Evolutionary conservation across 73 alveolate species (phyloP).

Genomic region (Breviolum minutum): DNA sequence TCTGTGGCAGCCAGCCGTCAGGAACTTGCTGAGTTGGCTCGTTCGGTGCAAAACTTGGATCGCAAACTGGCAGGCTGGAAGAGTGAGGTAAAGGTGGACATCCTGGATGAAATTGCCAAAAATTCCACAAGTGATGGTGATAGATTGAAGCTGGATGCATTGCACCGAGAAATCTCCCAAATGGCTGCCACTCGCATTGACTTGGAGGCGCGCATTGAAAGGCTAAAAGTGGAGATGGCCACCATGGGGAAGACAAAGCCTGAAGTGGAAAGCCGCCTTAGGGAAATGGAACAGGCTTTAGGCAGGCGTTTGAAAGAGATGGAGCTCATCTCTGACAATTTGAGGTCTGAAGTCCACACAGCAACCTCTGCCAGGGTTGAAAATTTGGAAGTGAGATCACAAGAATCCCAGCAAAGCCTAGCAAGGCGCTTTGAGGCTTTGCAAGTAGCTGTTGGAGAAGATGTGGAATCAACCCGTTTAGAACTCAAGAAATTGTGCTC

Average conservation of each 20-base stretch:
- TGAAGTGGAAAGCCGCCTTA: constrained; percentile 34
- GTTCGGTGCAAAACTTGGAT: constrained; percentile 64
- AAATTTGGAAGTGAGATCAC: constrained; percentile 54
- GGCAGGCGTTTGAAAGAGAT: constrained; percentile 62
- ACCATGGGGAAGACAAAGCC: constrained; percentile 67
- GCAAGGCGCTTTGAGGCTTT: constrained; percentile 76
- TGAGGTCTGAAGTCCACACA: constrained; percentile 51
- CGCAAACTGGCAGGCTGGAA: constrained; percentile 62
- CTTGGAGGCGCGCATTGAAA: constrained; percentile 53
- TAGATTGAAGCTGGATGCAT: constrained; percentile 35
- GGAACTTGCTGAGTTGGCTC: constrained; percentile 84
- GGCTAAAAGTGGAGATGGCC: constrained; percentile 81
- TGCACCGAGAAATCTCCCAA: constrained; percentile 53
- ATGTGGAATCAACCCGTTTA: constrained; percentile 71
- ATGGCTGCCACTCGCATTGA: constrained; percentile 83
- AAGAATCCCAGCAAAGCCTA: constrained; percentile 59
- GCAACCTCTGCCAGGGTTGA: constrained; percentile 48
- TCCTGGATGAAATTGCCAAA: constrained; percentile 56
- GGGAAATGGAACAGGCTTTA: constrained; percentile 19
- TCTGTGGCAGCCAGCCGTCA: constrained; percentile 84
- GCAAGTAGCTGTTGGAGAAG: constrained; percentile 61
- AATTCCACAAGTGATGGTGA: constrained; percentile 21
- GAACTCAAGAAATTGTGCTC: constrained; percentile 77
- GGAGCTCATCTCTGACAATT: constrained; percentile 45
- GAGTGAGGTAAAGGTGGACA: constrained; percentile 84